Evolutionary conservation across 2,329 filamentous ascomycete species (phyloP).

Genomic region (Hirsutella thompsonii): DNA sequence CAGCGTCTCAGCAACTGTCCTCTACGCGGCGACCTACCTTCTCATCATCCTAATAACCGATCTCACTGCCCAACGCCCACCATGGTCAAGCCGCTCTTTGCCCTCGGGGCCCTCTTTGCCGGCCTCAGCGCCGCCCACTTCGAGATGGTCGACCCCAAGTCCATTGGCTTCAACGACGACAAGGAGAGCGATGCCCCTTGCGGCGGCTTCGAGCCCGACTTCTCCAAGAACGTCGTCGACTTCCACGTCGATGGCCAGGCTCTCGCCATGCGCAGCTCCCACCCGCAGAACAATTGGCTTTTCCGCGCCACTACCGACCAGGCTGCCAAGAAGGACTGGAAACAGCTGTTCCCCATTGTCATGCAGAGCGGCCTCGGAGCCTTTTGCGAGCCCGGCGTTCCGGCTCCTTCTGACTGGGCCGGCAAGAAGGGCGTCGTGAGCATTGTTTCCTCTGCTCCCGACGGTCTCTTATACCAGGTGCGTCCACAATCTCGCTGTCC

Average conservation of each 20-base stretch:
- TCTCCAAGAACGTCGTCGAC: conserved; percentile 32
- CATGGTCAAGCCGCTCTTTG: conserved; percentile 14
- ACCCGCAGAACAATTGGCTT: conserved; percentile 41
- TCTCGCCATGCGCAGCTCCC: conserved; percentile 32
- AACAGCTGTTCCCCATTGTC: conserved; percentile 38
- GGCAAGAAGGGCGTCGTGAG: conserved; percentile 43
- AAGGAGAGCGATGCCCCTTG: conserved; percentile 34
- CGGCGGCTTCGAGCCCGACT: conserved; percentile 37
- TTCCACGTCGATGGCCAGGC: conserved; percentile 46
- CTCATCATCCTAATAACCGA: no score
- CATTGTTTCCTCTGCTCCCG: conserved; percentile 36
- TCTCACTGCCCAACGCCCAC: conserved; percentile 6
- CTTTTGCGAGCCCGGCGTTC: conserved; percentile 38
- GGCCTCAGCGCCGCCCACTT: conserved; percentile 39
- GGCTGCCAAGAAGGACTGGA: conserved; percentile 35
- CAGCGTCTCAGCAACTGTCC: no score
- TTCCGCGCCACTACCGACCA: conserved; percentile 43
- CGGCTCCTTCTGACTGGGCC: conserved; percentile 33
- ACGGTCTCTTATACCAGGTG: conserved; percentile 46
- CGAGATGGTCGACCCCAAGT: conserved; percentile 31
- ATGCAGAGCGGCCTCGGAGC: conserved; percentile 39
- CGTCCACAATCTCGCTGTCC: conserved; percentile 4
- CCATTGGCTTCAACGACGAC: conserved; percentile 35
- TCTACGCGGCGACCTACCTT: no score
- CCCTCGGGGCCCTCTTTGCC: conserved; percentile 21